These are phyloP conservation scores for Oxyria digyna DNA, from an alignment of 148 eudicot species.

Conservation along the genomic window DNA sequence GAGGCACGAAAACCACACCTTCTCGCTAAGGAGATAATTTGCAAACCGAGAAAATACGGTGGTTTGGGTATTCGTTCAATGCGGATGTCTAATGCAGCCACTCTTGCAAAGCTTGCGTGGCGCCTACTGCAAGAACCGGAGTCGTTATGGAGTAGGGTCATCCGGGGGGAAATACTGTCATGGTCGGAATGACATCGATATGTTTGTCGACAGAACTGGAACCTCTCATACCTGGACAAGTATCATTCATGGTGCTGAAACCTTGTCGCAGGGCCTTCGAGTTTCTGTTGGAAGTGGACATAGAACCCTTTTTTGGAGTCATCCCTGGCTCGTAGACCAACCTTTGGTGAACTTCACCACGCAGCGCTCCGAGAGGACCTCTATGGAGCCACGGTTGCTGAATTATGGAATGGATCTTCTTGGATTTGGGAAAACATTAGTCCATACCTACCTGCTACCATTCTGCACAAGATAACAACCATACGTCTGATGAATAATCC, in stretches of 20 bases:
- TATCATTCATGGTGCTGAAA: not conserved
- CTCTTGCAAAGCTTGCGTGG: not conserved
- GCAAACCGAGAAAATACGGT: not conserved
- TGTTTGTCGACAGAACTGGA: not conserved
- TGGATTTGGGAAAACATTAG: too few species aligned
- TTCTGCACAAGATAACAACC: too few species aligned
- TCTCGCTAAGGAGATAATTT: not conserved
- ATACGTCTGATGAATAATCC: too few species aligned
- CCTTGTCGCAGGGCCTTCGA: not conserved
- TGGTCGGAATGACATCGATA: not conserved
- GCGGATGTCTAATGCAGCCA: not conserved
- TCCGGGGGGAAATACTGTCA: not conserved
- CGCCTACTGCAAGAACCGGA: not conserved
- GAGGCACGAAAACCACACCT: not conserved
- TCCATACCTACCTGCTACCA: too few species aligned
- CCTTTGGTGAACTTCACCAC: too few species aligned
- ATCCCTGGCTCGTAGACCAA: not conserved
- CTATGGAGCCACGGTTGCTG: too few species aligned
- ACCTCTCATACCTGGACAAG: not conserved
- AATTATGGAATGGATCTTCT: too few species aligned
- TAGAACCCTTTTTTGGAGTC: not conserved
- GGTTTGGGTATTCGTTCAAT: not conserved
- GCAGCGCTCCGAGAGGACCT: too few species aligned
- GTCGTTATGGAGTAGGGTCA: not conserved
- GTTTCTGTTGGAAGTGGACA: not conserved